A percentile compares a stretch with the other conserved stretches of the same genome.
phyloP scores from a whole-genome alignment of 495 filamentous ascomycete genomes.

The Aspergillus sparsus region DNA sequence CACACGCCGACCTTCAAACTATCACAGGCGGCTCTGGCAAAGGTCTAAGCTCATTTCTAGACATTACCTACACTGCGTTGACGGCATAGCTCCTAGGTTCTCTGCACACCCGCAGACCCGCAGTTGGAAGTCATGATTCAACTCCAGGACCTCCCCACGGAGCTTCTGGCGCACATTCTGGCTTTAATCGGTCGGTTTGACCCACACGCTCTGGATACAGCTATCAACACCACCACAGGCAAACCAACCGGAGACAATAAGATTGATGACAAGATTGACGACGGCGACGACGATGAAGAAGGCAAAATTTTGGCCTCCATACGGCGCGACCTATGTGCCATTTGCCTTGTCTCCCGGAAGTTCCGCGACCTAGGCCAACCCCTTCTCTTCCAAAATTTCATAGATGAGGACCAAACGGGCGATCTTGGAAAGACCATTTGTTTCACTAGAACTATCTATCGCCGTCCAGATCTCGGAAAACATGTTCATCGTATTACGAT shows the following conservation, averaged over 20 bases:
- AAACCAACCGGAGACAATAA: not conserved
- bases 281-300: not conserved
- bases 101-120: not conserved
- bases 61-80: not conserved
- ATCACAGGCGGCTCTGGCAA: not conserved
- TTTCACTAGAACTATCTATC: slow-evolving; percentile 24
- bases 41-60: not conserved
- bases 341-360: slow-evolving; percentile 28
- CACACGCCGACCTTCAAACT: not conserved
- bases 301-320: not conserved
- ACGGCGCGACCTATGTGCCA: slow-evolving; percentile 10
- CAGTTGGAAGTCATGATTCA: slow-evolving; percentile 1
- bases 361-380: slow-evolving; percentile 31
- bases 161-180: slow-evolving; percentile 9
- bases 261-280: not conserved
- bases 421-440: slow-evolving; percentile 5
- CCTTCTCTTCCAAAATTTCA: slow-evolving; percentile 22
- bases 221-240: not conserved
- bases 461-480: slow-evolving; percentile 24
- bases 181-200: not conserved
- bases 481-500: slow-evolving; percentile 20
- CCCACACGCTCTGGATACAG: not conserved
- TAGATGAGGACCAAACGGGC: slow-evolving; percentile 11
- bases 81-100: not conserved
- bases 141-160: slow-evolving; percentile 10